Evolutionary conservation across 805 yeast species (phyloP), one percentile per base, ranked within the genome.

Genomic region (Pichia insulana): DNA sequence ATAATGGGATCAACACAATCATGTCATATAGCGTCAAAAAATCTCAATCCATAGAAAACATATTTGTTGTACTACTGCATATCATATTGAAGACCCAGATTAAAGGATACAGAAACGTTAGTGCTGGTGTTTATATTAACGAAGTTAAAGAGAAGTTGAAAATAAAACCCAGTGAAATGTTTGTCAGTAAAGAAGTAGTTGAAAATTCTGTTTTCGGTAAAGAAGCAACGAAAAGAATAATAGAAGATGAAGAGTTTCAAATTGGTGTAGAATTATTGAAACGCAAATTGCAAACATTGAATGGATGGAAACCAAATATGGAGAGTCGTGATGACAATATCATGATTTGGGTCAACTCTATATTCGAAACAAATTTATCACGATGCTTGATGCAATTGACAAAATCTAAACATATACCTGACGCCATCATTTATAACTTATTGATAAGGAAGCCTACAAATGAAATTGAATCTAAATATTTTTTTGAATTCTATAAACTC

Each of bases 351-450:
- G 39, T 59, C 6, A 44, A 56, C 16, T 58, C 63, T n/a, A 26
- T 61, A 7, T 47, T 61, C 31, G 54, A 55, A 26, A 48, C 56
- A 2, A 36, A 53, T 2, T 28, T 54, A 6, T 31, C 47, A 6
- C 39, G 41, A 7, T 43, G 61, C 10, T 37, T 59, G 2, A 36
- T 43, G 11, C 31, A 42, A 8, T 30, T 61, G 15, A 44, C 49
- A 12, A 33, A 46, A 17, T 46, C 51, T 1, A 40, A 41, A 20
- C 37, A 42, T 16, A 49, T 58, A 11, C 63, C 62, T 8, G 49
- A 43, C 6, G 49, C 52, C 2, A 47, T 60, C n/a, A n/a, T 57
- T 7, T 60, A 57, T 39, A 64, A 61, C 45, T 15, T 61, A 5
- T 34, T 61, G 16, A 41, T 61, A 12, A 44, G 65, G 33, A 45